Percentiles rank a stretch among this genome's conserved stretches.
Conservation (phyloP, 768 basidiomycete genomes). For the Inosperma sp. region DNA sequence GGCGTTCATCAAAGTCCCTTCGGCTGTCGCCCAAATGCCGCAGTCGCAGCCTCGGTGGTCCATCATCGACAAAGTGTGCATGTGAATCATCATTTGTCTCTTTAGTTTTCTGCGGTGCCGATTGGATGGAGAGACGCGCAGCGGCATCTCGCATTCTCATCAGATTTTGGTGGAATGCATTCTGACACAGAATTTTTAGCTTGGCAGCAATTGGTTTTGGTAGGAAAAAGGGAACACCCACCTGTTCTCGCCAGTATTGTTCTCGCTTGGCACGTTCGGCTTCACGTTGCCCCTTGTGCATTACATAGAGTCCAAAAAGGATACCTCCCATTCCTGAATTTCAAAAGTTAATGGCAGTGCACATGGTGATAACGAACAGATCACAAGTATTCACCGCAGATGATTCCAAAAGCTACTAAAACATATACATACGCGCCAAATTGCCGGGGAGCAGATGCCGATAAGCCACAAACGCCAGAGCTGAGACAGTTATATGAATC, state of each 20-base stretch:
- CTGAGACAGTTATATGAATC: constrained; percentile 67
- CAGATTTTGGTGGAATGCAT: constrained; percentile 76
- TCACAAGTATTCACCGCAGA: constrained; percentile 51
- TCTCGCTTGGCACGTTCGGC: constrained; percentile 76
- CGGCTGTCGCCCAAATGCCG: not conserved
- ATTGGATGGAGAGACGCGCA: constrained; percentile 61
- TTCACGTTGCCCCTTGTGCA: constrained; percentile 70
- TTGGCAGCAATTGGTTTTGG: not conserved
- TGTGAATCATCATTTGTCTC: constrained; percentile 49
- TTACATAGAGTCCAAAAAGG: constrained; percentile 59
- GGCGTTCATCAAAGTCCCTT: constrained; percentile 2
- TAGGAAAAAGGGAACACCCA: constrained; percentile 20
- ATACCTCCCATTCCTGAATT: constrained; percentile 68
- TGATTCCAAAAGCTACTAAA: constrained; percentile 64
- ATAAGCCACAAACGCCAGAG: constrained; percentile 55
- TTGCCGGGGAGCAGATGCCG: constrained; percentile 56
- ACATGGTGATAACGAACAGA: not conserved
- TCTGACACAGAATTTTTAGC: constrained; percentile 34
- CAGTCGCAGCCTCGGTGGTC: not conserved
- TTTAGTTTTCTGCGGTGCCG: constrained; percentile 44
- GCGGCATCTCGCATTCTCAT: constrained; percentile 74
- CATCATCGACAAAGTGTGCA: not conserved
- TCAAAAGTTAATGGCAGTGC: not conserved
- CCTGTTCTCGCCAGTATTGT: constrained; percentile 90
- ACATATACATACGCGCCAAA: constrained; percentile 68